Conservation (phyloP, 768 basidiomycete species). For the Hysterangium stoloniferum region DNA sequence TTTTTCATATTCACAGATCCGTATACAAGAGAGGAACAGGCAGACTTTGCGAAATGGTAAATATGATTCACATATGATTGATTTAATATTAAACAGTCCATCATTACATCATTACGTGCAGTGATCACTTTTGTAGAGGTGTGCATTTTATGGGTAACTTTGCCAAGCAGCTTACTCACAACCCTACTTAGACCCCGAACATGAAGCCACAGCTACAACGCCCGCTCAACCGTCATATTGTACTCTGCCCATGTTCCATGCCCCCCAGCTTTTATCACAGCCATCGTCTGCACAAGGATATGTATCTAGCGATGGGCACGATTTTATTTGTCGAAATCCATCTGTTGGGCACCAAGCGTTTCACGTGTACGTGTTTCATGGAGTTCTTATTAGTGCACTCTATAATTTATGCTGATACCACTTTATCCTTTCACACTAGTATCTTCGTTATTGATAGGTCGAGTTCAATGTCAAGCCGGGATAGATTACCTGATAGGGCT, state of each 20-base stretch:
- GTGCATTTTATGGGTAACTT: neutral
- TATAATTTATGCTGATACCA: neutral
- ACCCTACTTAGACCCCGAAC: constrained; percentile 39
- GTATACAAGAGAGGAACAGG: constrained; percentile 50
- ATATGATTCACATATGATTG: neutral
- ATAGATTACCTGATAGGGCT: constrained; percentile 36
- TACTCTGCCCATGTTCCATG: constrained; percentile 46
- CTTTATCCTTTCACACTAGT: constrained; percentile 19
- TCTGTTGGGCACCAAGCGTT: constrained; percentile 43
- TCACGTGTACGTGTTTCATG: constrained; percentile 42
- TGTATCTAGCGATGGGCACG: constrained; percentile 49
- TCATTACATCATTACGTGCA: constrained; percentile 16
- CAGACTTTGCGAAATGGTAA: constrained; percentile 47
- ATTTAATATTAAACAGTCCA: neutral
- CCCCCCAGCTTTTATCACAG: constrained; percentile 23
- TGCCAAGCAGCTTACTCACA: neutral
- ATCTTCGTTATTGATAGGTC: constrained; percentile 58
- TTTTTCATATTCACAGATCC: constrained; percentile 40
- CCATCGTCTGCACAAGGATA: constrained; percentile 33
- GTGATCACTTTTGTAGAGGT: constrained; percentile 49
- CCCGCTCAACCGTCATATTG: constrained; percentile 47
- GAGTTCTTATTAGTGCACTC: neutral
- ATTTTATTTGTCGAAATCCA: constrained; percentile 48
- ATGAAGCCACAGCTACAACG: constrained; percentile 29
- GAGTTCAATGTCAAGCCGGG: constrained; percentile 37